Percentiles rank a stretch among this genome's conserved stretches.
phyloP scores from a whole-genome alignment of 2,329 filamentous ascomycete species.

The Grosmannia huntii region DNA sequence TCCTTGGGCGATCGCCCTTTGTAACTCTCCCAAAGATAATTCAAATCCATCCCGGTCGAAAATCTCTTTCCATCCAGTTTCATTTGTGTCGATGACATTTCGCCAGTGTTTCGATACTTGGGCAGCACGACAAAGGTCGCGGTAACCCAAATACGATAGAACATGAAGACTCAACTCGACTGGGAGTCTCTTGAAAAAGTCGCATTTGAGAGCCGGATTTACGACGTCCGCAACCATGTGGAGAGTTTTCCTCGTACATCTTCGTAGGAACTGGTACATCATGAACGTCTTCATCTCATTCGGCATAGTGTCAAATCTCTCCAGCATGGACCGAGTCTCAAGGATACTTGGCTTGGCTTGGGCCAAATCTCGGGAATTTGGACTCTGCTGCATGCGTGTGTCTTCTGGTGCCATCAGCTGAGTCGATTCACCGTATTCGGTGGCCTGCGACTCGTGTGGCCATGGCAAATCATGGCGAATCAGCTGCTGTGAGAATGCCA shows the following conservation, averaged over 20 bases:
- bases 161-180: conserved; percentile 80
- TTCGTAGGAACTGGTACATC: conserved; percentile 87
- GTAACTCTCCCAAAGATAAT: conserved; percentile 69
- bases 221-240: conserved; percentile 83
- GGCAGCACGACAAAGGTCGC: conserved; percentile 77
- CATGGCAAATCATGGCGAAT: conserved; percentile 21
- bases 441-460: conserved; percentile 29
- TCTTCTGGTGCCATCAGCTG: conserved; percentile 3
- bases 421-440: conserved; percentile 20
- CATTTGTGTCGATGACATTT: conserved; percentile 78
- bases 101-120: conserved; percentile 95
- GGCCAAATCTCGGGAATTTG: conserved; percentile 4
- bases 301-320: conserved; percentile 83
- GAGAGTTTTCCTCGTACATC: conserved; percentile 77
- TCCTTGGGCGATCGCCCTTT: conserved; percentile 75
- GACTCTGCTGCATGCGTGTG: conserved; percentile 7
- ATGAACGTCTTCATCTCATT: conserved; percentile 88
- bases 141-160: conserved; percentile 71
- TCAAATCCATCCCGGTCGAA: conserved; percentile 74
- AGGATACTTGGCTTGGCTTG: conserved; percentile 38
- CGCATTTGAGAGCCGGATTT: conserved; percentile 87
- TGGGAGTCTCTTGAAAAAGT: conserved; percentile 76
- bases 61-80: conserved; percentile 89
- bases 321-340: conserved; percentile 75
- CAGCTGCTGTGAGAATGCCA: conserved; percentile 19